Conservation (phyloP, 805 yeast genomes). For the Candida xyloterini region DNA sequence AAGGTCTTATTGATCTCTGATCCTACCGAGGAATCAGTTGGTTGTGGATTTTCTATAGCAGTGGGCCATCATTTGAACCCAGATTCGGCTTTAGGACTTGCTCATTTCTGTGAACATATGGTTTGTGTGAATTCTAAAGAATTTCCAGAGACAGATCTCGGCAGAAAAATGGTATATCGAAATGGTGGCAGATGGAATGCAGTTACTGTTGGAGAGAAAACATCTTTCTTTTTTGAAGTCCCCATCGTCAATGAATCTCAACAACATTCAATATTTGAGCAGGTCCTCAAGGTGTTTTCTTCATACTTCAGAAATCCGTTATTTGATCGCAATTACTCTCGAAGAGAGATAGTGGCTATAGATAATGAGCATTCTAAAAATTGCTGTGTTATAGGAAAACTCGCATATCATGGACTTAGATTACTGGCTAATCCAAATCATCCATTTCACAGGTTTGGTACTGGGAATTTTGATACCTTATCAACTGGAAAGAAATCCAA, state of each 20-base stretch:
- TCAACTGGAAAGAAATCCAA: conserved; percentile 33
- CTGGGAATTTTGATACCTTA: conserved; percentile 60
- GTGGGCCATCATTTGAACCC: conserved; percentile 85
- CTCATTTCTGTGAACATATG: conserved; percentile 88
- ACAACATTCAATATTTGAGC: conserved; percentile 39
- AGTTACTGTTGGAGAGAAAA: conserved; percentile 63
- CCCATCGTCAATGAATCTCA: conserved; percentile 37
- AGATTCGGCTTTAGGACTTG: conserved; percentile 66
- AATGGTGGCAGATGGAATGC: conserved; percentile 66
- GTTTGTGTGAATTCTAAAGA: conserved; percentile 53
- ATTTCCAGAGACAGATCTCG: conserved; percentile 46
- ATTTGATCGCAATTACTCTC: conserved; percentile 41
- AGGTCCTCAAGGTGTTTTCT: conserved; percentile 47
- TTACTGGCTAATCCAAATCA: conserved; percentile 45
- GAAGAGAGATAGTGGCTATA: conserved; percentile 56
- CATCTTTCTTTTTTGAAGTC: conserved; percentile 61
- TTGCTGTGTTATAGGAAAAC: conserved; percentile 39
- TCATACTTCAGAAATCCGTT: conserved; percentile 50
- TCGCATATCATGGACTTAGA: conserved; percentile 57
- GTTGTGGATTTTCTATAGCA: conserved; percentile 72
- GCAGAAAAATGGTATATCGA: conserved; percentile 41
- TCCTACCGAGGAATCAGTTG: conserved; percentile 57
- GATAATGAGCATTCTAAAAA: conserved; percentile 68
- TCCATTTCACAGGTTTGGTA: conserved; percentile 60
- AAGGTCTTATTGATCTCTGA: conserved; percentile 71